Percentiles rank a stretch among this genome's conserved stretches.
Conservation (phyloP, 192 early-diverging fungal species). For the Linnemannia schmuckeri region DNA sequence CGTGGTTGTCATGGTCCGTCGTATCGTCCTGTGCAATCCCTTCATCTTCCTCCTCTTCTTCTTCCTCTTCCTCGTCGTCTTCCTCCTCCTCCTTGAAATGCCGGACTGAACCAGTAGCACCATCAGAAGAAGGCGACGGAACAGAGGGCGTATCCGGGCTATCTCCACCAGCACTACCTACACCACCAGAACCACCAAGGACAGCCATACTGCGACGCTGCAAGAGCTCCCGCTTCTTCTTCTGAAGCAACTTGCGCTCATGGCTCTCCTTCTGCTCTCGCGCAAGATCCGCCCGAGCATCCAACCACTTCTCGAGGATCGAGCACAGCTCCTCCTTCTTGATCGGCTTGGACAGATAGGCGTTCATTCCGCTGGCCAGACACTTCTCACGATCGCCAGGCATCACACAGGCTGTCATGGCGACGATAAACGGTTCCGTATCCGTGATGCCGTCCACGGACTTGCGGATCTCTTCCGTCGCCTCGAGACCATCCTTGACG, state of each 20-base stretch:
- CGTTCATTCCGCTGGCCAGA: conserved; percentile 64
- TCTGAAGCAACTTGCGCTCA: conserved; percentile 33
- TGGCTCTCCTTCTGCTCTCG: conserved; percentile 16
- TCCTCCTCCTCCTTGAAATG: not conserved
- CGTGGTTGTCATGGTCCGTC: conserved; percentile 10
- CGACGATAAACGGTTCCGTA: conserved; percentile 28
- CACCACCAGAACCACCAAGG: not conserved
- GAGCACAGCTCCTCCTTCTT: conserved; percentile 60
- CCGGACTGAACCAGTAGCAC: not conserved
- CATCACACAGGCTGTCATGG: conserved; percentile 58
- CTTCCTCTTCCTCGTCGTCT: conserved; percentile 9
- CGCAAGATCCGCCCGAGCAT: conserved; percentile 20
- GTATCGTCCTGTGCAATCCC: conserved; percentile 8
- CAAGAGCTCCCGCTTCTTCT: conserved; percentile 46
- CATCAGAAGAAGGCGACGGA: not conserved
- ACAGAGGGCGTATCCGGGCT: not conserved
- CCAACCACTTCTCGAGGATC: conserved; percentile 46
- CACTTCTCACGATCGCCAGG: conserved; percentile 52
- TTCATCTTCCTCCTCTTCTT: conserved; percentile 14
- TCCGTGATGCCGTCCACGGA: conserved; percentile 36
- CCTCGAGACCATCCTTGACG: conserved; percentile 50
- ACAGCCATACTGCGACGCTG: conserved; percentile 36
- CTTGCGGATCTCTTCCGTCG: conserved; percentile 45
- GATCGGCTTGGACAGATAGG: conserved; percentile 63
- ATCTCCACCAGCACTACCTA: not conserved